phyloP scores from a whole-genome alignment of 106 monocot species.

The Allium fistulosum region DNA sequence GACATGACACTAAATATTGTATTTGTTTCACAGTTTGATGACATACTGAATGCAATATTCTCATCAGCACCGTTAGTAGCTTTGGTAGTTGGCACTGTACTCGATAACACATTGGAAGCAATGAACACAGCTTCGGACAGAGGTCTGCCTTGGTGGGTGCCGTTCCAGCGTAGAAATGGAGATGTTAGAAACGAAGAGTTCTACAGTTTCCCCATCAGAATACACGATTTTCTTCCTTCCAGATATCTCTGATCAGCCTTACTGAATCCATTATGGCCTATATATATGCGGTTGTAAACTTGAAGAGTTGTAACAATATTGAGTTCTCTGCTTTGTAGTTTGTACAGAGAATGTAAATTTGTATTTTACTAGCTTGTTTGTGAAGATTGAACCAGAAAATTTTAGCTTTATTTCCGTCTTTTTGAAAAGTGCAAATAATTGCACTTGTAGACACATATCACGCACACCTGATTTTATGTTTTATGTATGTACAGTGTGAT shows the following conservation, averaged over 20 bases:
- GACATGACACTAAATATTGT: background rate
- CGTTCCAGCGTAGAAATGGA: slow-evolving; percentile 41
- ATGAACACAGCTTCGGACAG: slow-evolving; percentile 32
- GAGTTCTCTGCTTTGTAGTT: background rate
- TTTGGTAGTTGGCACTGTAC: slow-evolving; percentile 46
- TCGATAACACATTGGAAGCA: slow-evolving; percentile 72
- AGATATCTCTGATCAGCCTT: slow-evolving; percentile 26
- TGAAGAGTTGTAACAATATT: too few relatives aligned
- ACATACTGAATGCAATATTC: slow-evolving; percentile 80
- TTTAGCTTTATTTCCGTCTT: too few relatives aligned
- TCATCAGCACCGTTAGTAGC: slow-evolving; percentile 68
- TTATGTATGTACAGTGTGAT: too few relatives aligned
- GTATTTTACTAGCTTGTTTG: too few relatives aligned
- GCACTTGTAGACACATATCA: too few relatives aligned
- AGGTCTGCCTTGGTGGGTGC: slow-evolving; percentile 72
- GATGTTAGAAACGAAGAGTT: slow-evolving; percentile 68
- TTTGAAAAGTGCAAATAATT: too few relatives aligned
- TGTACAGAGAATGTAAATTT: too few relatives aligned
- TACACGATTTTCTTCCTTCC: slow-evolving; percentile 40
- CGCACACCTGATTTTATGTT: too few relatives aligned
- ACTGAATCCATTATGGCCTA: background rate
- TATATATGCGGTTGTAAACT: too few relatives aligned
- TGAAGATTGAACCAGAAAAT: too few relatives aligned
- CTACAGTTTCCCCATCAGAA: slow-evolving; percentile 59
- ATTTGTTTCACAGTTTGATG: slow-evolving; percentile 58